phyloP scores from a whole-genome alignment of 2,329 filamentous ascomycete species.

The Emmonsia crescens region DNA sequence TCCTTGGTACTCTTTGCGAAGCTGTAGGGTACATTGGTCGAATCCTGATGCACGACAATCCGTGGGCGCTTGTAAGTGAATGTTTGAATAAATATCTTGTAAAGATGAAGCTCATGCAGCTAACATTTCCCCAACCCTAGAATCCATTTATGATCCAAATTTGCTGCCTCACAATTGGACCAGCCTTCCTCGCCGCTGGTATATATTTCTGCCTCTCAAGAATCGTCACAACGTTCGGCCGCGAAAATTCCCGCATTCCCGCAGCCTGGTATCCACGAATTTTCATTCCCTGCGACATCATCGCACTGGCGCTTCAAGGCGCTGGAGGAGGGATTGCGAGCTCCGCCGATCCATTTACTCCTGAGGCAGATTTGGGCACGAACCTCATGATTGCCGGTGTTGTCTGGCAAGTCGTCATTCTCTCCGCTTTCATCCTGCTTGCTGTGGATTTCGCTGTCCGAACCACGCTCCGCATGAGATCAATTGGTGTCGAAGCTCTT shows the following conservation, averaged over 20 bases:
- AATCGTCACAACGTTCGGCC: constrained; percentile 28
- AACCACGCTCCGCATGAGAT: constrained; percentile 10
- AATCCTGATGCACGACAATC: constrained; percentile 44
- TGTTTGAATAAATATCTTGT: not conserved
- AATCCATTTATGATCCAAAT: constrained; percentile 23
- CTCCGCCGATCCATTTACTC: constrained; percentile 28
- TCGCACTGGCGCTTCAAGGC: constrained; percentile 51
- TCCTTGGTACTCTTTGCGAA: constrained; percentile 45
- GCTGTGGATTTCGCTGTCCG: constrained; percentile 39
- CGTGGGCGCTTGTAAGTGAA: constrained; percentile 19
- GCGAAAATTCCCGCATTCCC: constrained; percentile 23
- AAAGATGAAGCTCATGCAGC: not conserved
- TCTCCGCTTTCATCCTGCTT: constrained; percentile 44
- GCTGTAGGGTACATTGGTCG: constrained; percentile 50
- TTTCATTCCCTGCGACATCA: constrained; percentile 54
- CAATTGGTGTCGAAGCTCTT: constrained; percentile 7
- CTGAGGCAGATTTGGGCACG: constrained; percentile 36
- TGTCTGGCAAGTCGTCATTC: constrained; percentile 48
- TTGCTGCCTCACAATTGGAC: constrained; percentile 51
- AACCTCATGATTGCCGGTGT: constrained; percentile 58
- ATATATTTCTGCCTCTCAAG: constrained; percentile 51
- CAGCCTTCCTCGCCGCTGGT: constrained; percentile 53
- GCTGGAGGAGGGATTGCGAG: constrained; percentile 48
- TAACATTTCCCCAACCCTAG: constrained; percentile 17
- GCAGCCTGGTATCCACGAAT: constrained; percentile 26